These are phyloP conservation scores for Phaseolus lunatus DNA, from an alignment of 306 rosid genomes.

Conservation along the genomic window DNA sequence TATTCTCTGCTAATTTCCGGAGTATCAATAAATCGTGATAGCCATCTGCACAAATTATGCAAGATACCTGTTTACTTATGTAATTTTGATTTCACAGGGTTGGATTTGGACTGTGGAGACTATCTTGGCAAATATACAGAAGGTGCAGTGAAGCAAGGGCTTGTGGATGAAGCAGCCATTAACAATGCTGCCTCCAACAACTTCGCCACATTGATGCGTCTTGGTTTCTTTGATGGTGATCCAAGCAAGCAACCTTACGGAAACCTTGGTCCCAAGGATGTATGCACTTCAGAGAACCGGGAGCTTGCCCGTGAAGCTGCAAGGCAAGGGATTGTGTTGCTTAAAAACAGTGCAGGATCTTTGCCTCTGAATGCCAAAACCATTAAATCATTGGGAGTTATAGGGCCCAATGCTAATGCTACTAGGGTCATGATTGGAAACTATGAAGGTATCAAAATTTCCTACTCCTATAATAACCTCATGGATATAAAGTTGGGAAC, in stretches of 20 bases:
- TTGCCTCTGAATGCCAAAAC: conserved; percentile 73
- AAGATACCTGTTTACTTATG: conserved; percentile 21
- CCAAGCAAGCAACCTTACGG: conserved; percentile 86
- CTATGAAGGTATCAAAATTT: conserved; percentile 71
- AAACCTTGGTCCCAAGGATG: conserved; percentile 88
- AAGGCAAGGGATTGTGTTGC: conserved; percentile 97
- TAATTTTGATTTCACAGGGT: conserved; percentile 61
- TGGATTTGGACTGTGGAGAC: conserved; percentile 89
- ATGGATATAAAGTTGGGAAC: conserved; percentile 14
- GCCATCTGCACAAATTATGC: not conserved
- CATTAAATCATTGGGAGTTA: conserved; percentile 88
- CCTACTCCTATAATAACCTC: not conserved
- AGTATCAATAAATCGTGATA: conserved; percentile 3
- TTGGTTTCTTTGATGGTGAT: conserved; percentile 97
- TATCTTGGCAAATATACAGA: conserved; percentile 75
- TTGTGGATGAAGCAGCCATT: conserved; percentile 71
- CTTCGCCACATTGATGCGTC: conserved; percentile 84
- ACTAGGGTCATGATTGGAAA: conserved; percentile 94
- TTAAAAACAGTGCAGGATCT: conserved; percentile 73
- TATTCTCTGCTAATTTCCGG: conserved; percentile 1
- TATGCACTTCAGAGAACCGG: conserved; percentile 72
- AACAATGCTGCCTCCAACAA: conserved; percentile 83
- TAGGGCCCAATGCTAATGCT: conserved; percentile 96
- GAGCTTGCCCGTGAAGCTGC: conserved; percentile 94
- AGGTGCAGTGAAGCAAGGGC: conserved; percentile 88